These are phyloP conservation scores for Allium sativum DNA, from an alignment of 106 monocot genomes.

Conservation along the genomic window DNA sequence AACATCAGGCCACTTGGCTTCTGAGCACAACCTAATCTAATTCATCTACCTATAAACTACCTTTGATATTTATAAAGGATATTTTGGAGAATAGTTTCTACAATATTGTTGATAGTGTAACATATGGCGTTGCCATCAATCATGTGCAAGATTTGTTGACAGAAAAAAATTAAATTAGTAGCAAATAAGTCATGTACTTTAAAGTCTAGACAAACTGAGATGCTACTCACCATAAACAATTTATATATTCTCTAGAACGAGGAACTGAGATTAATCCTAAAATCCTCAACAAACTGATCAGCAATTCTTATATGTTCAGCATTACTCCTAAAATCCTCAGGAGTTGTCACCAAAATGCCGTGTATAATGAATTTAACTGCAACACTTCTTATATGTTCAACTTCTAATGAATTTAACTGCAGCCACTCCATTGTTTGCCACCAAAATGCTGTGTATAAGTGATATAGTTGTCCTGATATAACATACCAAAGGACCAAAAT, in stretches of 20 bases:
- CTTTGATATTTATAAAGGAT: background rate
- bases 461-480: too few species aligned
- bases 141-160: background rate
- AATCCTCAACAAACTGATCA: conserved; percentile 97
- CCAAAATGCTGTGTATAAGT: conserved; percentile 89
- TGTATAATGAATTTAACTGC: too few species aligned
- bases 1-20: too few species aligned
- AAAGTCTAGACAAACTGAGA: background rate
- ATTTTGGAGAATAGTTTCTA: background rate
- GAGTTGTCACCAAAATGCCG: too few species aligned
- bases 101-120: background rate
- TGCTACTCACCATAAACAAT: background rate
- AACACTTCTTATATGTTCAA: conserved; percentile 70
- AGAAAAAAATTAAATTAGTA: background rate
- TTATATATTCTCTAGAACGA: background rate
- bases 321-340: conserved; percentile 94
- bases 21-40: too few species aligned
- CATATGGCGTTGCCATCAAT: too few species aligned
- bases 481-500: too few species aligned
- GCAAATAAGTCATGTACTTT: background rate
- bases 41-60: too few species aligned
- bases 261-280: conserved; percentile 54
- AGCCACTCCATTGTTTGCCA: conserved; percentile 99
- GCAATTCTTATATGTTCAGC: conserved; percentile 98
- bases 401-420: conserved; percentile 96